Evolutionary conservation across 2,329 filamentous ascomycete species (phyloP).

Genomic region (Curvularia hawaiiensis): DNA sequence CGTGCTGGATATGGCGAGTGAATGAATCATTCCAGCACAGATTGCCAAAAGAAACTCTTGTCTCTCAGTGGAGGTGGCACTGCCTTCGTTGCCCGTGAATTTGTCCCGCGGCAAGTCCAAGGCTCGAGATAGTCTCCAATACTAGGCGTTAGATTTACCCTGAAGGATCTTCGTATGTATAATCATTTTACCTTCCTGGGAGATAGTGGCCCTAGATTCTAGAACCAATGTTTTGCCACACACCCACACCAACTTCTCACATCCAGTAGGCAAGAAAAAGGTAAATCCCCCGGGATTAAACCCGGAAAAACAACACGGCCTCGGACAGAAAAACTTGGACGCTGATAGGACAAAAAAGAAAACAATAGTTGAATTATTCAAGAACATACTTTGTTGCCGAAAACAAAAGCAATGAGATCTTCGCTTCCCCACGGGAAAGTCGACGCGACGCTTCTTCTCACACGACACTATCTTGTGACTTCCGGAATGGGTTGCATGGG

Average conservation of each 20-base stretch:
- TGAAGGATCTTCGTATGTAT: not conserved
- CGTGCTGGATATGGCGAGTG: too few relatives aligned
- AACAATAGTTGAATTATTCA: not conserved
- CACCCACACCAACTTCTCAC: not conserved
- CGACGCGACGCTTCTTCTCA: not conserved
- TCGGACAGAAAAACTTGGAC: not conserved
- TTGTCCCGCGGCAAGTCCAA: too few relatives aligned
- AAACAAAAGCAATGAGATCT: constrained; percentile 1
- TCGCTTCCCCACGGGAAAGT: constrained; percentile 4
- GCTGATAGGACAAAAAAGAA: not conserved
- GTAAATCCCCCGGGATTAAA: not conserved
- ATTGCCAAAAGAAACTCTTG: too few relatives aligned
- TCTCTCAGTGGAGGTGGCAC: too few relatives aligned
- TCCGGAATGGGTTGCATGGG: not conserved
- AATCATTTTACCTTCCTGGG: not conserved
- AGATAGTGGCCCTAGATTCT: not conserved
- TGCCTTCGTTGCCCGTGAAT: too few relatives aligned
- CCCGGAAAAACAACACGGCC: not conserved
- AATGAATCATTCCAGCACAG: too few relatives aligned
- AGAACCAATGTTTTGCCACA: not conserved
- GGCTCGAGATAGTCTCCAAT: not conserved
- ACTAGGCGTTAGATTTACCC: not conserved
- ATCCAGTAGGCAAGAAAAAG: not conserved
- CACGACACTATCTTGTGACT: constrained; percentile 11
- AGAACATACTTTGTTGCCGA: not conserved